phyloP scores from a whole-genome alignment of 768 basidiomycete species.

The Sporobolomyces roseus region DNA sequence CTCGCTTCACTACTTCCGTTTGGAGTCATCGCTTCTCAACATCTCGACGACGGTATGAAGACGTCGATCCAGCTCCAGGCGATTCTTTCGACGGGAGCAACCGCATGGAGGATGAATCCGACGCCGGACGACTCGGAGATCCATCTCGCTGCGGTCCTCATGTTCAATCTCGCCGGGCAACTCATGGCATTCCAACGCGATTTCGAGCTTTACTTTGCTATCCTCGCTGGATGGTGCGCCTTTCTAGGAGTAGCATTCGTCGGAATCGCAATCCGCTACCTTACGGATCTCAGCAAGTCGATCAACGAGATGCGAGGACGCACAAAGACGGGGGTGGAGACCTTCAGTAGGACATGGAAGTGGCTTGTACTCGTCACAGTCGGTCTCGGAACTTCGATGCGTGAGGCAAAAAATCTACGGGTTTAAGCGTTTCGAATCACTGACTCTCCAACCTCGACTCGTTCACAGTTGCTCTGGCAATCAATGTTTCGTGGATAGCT shows the following conservation, averaged over 20 bases:
- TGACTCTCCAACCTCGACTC: too few relatives aligned
- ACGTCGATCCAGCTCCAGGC: neutral
- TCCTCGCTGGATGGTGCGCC: conserved; percentile 5
- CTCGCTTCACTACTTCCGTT: neutral
- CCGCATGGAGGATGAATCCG: neutral
- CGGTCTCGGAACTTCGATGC: neutral
- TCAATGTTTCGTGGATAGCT: conserved; percentile 4
- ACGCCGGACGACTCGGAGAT: neutral
- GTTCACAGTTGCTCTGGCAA: conserved; percentile 11
- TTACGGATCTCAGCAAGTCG: neutral
- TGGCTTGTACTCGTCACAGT: conserved; percentile 2
- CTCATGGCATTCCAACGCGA: neutral
- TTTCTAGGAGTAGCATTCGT: neutral
- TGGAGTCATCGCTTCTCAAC: conserved; percentile 1
- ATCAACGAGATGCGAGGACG: conserved; percentile 3
- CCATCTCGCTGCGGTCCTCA: neutral
- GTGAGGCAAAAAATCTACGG: neutral
- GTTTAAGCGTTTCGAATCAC: too few relatives aligned
- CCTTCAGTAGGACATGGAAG: neutral
- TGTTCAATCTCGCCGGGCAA: neutral
- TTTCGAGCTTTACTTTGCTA: conserved; percentile 1
- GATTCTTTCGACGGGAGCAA: neutral
- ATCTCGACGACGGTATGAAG: neutral
- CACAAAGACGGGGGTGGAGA: conserved; percentile 11
- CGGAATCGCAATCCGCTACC: neutral